These are phyloP conservation scores for Candida saitoana DNA, from an alignment of 805 yeast genomes.

Conservation along the genomic window DNA sequence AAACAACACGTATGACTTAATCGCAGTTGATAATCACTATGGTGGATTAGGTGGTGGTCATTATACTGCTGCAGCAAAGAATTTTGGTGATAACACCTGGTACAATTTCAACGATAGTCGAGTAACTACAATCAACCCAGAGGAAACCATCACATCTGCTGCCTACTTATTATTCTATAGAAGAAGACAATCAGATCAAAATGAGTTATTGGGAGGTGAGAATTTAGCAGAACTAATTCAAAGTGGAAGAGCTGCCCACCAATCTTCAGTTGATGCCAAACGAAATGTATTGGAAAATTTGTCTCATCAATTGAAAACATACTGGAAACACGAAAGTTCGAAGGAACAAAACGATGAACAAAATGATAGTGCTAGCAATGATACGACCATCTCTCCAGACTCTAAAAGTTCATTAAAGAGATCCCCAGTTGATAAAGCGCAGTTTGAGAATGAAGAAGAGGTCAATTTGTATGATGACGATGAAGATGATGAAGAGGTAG, in stretches of 20 bases:
- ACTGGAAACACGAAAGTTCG: slow-evolving; percentile 7
- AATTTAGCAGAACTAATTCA: slow-evolving; percentile 37
- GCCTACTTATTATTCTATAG: slow-evolving; percentile 87
- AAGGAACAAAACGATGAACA: slow-evolving; percentile 4
- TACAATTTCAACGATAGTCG: slow-evolving; percentile 85
- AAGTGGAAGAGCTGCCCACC: slow-evolving; percentile 32
- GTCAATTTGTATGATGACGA: slow-evolving; percentile 9
- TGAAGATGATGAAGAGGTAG: slow-evolving; percentile 10
- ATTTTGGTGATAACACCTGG: slow-evolving; percentile 75
- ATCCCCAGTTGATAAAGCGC: not conserved
- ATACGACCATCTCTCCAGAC: not conserved
- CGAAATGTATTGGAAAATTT: slow-evolving; percentile 13
- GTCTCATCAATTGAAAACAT: slow-evolving; percentile 13
- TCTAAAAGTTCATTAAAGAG: slow-evolving; percentile 1
- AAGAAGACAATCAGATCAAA: slow-evolving; percentile 37
- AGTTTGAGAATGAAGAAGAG: slow-evolving; percentile 5
- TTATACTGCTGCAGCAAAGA: slow-evolving; percentile 85
- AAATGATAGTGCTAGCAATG: slow-evolving; percentile 2
- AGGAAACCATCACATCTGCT: slow-evolving; percentile 61
- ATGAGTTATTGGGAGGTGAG: slow-evolving; percentile 45
- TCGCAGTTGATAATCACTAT: slow-evolving; percentile 92
- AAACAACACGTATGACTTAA: slow-evolving; percentile 64
- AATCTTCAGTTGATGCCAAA: slow-evolving; percentile 11
- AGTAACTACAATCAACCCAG: slow-evolving; percentile 57
- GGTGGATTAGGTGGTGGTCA: slow-evolving; percentile 98